Evolutionary conservation across 768 basidiomycete species (phyloP), one percentile per base, ranked within the genome.

Genomic region (Cubamyces sp.): DNA sequence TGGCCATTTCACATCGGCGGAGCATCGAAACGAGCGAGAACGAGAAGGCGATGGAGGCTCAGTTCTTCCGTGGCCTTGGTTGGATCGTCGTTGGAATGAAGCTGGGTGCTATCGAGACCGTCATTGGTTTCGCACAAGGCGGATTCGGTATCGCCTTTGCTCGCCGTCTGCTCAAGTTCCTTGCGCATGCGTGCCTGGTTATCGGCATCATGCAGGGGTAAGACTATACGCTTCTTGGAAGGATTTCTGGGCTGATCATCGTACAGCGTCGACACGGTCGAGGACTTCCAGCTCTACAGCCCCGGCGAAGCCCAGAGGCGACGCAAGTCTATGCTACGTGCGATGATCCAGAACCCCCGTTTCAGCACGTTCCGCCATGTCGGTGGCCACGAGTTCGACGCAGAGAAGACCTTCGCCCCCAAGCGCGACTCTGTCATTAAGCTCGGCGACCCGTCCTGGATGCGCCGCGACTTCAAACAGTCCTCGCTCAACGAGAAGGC

Each of bases 161-260:
- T 9, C 79, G 91, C 40, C 82, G 90, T 16, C 74, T 85, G 21
- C 61, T 93, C 39, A 78, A 87, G 46, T 72, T 87, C 54, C 41
- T 86, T 12, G 78, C 79, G 3, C 79, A 89, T 48, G 81, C 78
- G 0, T 80, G 75, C 65, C 69, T 92, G 19, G 80, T 84, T 60
- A 80, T 87, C 57, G 91, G 91, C 18, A 64, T 87, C 21, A 74
- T 85, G 28, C 87, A 87, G 76, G 90, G 91, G 91, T 91, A 62
- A 5, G 48, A 11, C 23, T 21, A 1, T 16, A 2, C 8, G 3
- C 25, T 0, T 26, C 25, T 19, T 5, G 6, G 12, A 2, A 28
- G 11, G 25, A 16, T 8, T 1, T 49, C 48, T 11, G 11, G 58
- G 85, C 73, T 1, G 1, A 19, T 0, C 5, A 25, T 39, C 30